These are phyloP conservation scores for Musa beccarii DNA, from an alignment of 176 grass and related monocot species.

Conservation along the genomic window DNA sequence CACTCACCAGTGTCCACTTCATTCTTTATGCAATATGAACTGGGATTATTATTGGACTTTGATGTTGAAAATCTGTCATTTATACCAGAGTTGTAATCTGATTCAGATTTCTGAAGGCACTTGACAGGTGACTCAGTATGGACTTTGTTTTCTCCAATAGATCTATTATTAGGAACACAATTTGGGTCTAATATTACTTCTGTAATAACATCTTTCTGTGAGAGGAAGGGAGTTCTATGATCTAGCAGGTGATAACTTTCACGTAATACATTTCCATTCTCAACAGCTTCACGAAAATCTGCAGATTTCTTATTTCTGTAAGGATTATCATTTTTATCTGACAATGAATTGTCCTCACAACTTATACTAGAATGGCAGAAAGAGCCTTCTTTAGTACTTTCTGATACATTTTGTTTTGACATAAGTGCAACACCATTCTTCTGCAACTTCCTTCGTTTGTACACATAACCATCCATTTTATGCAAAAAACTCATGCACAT, in stretches of 20 bases:
- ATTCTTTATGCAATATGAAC: constrained; percentile 26
- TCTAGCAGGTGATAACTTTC: not conserved
- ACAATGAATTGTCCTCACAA: constrained; percentile 27
- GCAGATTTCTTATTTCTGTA: constrained; percentile 11
- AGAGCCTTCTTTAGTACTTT: constrained; percentile 21
- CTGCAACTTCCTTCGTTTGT: constrained; percentile 53
- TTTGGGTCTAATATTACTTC: not conserved
- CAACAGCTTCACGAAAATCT: constrained; percentile 13
- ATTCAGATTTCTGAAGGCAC: not conserved
- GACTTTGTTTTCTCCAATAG: not conserved
- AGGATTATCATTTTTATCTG: not conserved
- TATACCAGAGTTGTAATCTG: constrained; percentile 11
- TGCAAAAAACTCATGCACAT: constrained; percentile 39
- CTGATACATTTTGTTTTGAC: constrained; percentile 26
- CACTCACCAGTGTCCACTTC: constrained; percentile 32
- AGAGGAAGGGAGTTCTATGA: not conserved
- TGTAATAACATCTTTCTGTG: not conserved
- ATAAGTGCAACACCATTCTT: constrained; percentile 36
- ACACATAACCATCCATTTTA: constrained; percentile 46
- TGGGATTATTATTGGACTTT: constrained; percentile 23
- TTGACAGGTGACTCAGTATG: not conserved
- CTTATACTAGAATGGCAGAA: constrained; percentile 10
- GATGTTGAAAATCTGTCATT: constrained; percentile 15
- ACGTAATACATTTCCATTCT: constrained; percentile 20
- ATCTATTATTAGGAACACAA: not conserved